Evolutionary conservation across 2,329 filamentous ascomycete species (phyloP).

Genomic region (Xylariaceae sp.): DNA sequence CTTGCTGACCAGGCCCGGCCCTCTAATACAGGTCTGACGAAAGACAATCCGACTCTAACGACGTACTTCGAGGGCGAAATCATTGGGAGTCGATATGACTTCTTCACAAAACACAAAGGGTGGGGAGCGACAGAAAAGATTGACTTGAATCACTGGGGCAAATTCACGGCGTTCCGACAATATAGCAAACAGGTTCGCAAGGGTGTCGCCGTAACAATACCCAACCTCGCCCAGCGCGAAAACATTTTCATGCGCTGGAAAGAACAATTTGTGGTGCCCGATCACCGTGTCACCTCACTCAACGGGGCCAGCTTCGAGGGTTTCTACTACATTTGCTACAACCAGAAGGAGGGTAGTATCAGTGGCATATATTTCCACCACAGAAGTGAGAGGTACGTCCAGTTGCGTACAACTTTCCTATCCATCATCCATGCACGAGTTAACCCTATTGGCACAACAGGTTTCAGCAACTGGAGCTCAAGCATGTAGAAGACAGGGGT

Average conservation of each 20-base stretch:
- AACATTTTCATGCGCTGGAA: conserved; percentile 99
- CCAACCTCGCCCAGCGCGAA: conserved; percentile 43
- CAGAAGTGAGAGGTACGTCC: conserved; percentile 86
- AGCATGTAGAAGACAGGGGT: conserved; percentile 78
- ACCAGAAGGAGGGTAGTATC: conserved; percentile 79
- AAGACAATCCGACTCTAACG: conserved; percentile 93
- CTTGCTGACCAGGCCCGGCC: conserved; percentile 3
- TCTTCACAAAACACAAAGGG: conserved; percentile 78
- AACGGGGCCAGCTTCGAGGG: conserved; percentile 94
- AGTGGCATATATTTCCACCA: conserved; percentile 97
- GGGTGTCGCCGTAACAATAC: conserved; percentile 38
- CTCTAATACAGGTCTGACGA: conserved; percentile 65
- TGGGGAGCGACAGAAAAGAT: conserved; percentile 93
- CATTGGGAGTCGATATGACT: conserved; percentile 91
- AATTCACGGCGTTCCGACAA: conserved; percentile 81
- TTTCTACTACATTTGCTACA: conserved; percentile 99
- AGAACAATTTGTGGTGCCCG: conserved; percentile 93
- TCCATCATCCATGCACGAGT: background rate
- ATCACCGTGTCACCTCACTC: conserved; percentile 86
- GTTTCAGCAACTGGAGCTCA: conserved; percentile 87
- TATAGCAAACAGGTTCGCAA: conserved; percentile 56
- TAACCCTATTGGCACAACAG: conserved; percentile 39
- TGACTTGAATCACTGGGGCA: conserved; percentile 87
- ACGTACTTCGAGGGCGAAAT: conserved; percentile 99
- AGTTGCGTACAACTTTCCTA: background rate